phyloP scores from a whole-genome alignment of 306 rosid species.

The Gastrolobium bilobum region DNA sequence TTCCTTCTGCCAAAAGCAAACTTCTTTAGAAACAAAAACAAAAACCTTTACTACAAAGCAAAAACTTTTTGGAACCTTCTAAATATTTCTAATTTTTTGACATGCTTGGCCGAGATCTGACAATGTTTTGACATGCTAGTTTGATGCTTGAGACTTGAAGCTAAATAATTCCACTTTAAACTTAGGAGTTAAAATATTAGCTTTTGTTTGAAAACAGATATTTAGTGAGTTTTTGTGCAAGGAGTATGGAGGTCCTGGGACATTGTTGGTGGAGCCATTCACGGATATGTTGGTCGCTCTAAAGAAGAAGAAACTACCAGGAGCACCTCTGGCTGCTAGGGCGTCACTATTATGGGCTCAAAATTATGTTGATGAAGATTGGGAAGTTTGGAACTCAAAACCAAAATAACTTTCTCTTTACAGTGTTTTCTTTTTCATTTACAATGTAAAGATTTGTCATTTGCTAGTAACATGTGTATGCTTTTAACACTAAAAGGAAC shows the following conservation, averaged over 20 bases:
- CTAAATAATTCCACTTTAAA: conserved; percentile 48
- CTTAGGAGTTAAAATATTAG: conserved; percentile 33
- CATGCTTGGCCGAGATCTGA: conserved; percentile 41
- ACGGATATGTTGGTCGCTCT: conserved; percentile 58
- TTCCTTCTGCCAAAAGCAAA: neutral
- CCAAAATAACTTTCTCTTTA: conserved; percentile 49
- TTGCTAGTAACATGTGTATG: conserved; percentile 37
- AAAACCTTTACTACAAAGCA: neutral
- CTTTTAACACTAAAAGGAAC: conserved; percentile 36
- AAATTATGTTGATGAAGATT: conserved; percentile 69
- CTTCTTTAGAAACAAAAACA: neutral
- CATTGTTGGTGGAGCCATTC: conserved; percentile 85
- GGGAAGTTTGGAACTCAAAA: conserved; percentile 75
- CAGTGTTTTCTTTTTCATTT: conserved; percentile 20
- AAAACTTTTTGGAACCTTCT: neutral
- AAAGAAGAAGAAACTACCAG: conserved; percentile 49
- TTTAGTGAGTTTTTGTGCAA: conserved; percentile 67
- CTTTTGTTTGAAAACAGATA: conserved; percentile 58
- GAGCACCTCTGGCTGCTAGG: conserved; percentile 67
- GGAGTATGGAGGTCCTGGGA: conserved; percentile 84
- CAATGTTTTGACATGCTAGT: conserved; percentile 46
- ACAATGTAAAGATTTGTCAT: conserved; percentile 42
- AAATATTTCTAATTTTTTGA: conserved; percentile 27
- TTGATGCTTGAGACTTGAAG: conserved; percentile 49
- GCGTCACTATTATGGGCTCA: conserved; percentile 81